phyloP scores from a whole-genome alignment of 176 grass and related monocot species.

The Carex littledalei region DNA sequence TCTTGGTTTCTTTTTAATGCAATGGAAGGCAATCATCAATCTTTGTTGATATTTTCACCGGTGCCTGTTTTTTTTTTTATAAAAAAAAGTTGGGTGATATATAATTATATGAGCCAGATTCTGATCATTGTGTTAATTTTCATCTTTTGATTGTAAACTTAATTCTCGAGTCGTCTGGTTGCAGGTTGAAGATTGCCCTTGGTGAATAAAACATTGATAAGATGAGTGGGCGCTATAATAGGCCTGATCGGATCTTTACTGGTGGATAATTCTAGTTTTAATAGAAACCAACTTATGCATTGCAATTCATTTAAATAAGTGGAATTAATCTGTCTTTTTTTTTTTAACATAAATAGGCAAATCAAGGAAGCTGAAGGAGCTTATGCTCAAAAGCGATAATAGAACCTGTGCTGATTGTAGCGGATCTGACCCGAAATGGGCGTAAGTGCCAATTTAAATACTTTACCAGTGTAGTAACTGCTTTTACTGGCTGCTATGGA shows the following conservation, averaged over 20 bases:
- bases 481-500: slow-evolving; percentile 2
- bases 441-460: slow-evolving; percentile 55
- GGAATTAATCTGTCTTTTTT: not conserved
- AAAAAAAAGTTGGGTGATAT: not conserved
- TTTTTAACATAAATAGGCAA: slow-evolving; percentile 43
- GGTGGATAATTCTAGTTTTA: slow-evolving; percentile 2
- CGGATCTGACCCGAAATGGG: slow-evolving; percentile 89
- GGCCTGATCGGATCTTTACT: slow-evolving; percentile 17
- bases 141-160: not conserved
- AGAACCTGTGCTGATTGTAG: slow-evolving; percentile 89
- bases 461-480: slow-evolving; percentile 18
- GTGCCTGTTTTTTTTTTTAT: not conserved
- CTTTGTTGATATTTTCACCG: not conserved
- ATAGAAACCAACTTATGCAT: not conserved
- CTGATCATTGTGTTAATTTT: not conserved
- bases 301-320: not conserved
- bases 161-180: not conserved
- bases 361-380: slow-evolving; percentile 82
- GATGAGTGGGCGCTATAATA: slow-evolving; percentile 17
- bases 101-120: not conserved
- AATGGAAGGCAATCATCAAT: not conserved
- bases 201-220: slow-evolving; percentile 10
- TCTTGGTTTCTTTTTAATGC: not conserved
- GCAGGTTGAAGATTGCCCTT: slow-evolving; percentile 9
- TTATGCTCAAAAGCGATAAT: slow-evolving; percentile 89